Evolutionary conservation across 202 grass and related monocot species (phyloP).

Genomic region (Brachypodium distachyon): DNA sequence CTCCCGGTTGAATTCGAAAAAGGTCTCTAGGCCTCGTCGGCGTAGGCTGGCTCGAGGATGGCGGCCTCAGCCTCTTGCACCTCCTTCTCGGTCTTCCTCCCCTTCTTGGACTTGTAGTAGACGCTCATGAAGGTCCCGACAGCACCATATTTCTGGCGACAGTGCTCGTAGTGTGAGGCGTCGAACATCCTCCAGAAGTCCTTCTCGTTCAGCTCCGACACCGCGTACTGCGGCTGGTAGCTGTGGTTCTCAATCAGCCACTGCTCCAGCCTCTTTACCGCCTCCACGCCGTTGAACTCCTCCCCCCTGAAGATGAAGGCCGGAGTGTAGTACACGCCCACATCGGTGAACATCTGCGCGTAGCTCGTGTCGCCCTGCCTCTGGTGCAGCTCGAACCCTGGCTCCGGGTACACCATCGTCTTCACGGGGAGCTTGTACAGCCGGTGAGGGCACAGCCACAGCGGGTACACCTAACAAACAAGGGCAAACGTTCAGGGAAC

Average conservation of each 20-base stretch:
- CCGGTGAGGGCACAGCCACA: conserved; percentile 88
- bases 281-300: conserved; percentile 54
- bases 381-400: conserved; percentile 66
- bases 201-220: conserved; percentile 84
- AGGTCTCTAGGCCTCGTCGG: conserved; percentile 35
- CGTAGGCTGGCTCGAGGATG: conserved; percentile 68
- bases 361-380: conserved; percentile 81
- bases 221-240: conserved; percentile 88
- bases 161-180: conserved; percentile 64
- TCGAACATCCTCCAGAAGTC: conserved; percentile 98
- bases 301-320: conserved; percentile 51
- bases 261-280: conserved; percentile 56
- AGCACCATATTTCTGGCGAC: conserved; percentile 51
- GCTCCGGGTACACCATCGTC: conserved; percentile 78
- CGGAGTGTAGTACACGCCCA: conserved; percentile 77
- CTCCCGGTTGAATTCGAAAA: background rate
- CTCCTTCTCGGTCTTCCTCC: conserved; percentile 91
- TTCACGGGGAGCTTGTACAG: conserved; percentile 85
- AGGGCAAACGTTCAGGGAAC: background rate
- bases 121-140: conserved; percentile 88
- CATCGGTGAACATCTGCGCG: conserved; percentile 77
- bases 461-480: conserved; percentile 52
- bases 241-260: conserved; percentile 87
- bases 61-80: conserved; percentile 82
- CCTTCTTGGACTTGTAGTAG: conserved; percentile 96